Conservation (phyloP, 805 yeast species). For the Saccharomyces mikatae region DNA sequence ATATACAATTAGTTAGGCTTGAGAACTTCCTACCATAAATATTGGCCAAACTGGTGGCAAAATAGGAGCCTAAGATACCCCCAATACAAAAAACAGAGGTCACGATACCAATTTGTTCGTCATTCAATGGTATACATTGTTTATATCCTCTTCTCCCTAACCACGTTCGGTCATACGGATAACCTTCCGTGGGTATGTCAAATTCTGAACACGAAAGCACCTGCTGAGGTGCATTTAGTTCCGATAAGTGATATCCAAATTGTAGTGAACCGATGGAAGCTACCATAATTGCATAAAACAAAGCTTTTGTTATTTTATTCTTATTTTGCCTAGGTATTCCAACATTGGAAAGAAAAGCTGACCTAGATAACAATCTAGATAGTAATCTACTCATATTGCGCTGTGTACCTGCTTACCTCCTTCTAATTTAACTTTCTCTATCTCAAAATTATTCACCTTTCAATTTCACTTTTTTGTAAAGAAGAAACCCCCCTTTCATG, state of each 20-base stretch:
- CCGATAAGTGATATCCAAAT: constrained; percentile 84
- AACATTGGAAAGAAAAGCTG: not conserved
- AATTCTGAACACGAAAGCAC: constrained; percentile 45
- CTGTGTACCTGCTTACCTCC: not conserved
- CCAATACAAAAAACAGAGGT: constrained; percentile 82
- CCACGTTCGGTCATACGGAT: constrained; percentile 31
- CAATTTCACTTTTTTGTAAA: not conserved
- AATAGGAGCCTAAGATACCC: constrained; percentile 66
- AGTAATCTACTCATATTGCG: not conserved
- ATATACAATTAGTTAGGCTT: constrained; percentile 42
- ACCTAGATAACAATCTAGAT: not conserved
- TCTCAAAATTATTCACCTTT: not conserved
- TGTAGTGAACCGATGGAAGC: constrained; percentile 44
- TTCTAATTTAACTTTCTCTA: not conserved
- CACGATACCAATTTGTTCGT: constrained; percentile 57
- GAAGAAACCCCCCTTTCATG: not conserved
- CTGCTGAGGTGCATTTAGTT: constrained; percentile 72
- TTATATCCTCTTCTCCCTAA: constrained; percentile 38
- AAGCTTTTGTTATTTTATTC: not conserved
- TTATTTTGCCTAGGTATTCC: not conserved
- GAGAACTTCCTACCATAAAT: constrained; percentile 51
- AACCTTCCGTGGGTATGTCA: constrained; percentile 11
- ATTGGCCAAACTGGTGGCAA: constrained; percentile 67
- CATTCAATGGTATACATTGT: constrained; percentile 54
- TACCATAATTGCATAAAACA: not conserved